Percentiles rank a stretch among this genome's conserved stretches.
phyloP scores from a whole-genome alignment of 345 rosid genomes.

The Eucalyptus pumila region DNA sequence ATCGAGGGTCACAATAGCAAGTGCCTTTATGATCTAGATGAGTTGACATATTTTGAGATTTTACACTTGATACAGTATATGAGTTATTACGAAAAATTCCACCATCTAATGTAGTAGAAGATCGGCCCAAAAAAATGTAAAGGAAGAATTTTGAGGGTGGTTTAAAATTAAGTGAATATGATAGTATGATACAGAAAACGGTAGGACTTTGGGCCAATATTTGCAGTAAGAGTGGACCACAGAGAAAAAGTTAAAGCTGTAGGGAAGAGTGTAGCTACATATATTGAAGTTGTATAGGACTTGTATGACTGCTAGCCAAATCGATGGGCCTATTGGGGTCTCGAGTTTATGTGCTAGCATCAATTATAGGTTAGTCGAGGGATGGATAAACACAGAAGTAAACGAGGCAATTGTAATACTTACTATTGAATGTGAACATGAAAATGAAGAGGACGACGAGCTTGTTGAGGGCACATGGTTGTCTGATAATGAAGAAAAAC shows the following conservation, averaged over 20 bases:
- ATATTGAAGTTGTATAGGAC: background rate
- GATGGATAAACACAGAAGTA: background rate
- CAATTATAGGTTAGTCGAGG: accelerated
- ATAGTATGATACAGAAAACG: background rate
- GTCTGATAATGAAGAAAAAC: background rate
- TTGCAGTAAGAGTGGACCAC: background rate
- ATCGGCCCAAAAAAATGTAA: too few relatives aligned
- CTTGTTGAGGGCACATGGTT: background rate
- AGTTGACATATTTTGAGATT: background rate
- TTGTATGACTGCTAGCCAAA: background rate
- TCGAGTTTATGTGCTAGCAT: background rate
- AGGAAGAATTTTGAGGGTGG: accelerated
- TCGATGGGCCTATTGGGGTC: background rate
- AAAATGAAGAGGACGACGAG: background rate
- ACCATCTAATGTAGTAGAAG: background rate
- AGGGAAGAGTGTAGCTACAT: background rate
- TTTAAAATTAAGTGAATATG: background rate
- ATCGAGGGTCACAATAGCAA: accelerated
- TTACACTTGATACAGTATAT: background rate
- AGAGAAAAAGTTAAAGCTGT: background rate
- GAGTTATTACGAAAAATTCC: background rate
- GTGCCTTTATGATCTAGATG: background rate
- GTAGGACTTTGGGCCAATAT: background rate
- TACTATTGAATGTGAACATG: background rate
- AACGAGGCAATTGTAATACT: background rate